phyloP scores from a whole-genome alignment of 2,329 filamentous ascomycete species.

The Magnaporthiopsis incrustans region DNA sequence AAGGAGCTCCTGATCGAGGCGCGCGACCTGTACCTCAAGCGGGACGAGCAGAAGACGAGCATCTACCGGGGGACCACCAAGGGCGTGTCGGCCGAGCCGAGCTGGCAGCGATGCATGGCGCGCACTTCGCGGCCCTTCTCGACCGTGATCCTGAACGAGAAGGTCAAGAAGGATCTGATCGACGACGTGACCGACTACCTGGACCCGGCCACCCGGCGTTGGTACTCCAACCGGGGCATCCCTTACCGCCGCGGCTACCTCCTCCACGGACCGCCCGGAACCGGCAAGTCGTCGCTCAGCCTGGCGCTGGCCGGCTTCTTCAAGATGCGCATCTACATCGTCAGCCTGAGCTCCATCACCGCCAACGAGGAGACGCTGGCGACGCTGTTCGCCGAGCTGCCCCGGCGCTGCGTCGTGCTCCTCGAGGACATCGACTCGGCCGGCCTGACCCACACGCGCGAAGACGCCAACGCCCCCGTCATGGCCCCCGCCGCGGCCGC shows the following conservation, averaged over 20 bases:
- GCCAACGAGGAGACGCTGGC: conserved; percentile 59
- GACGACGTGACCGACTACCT: conserved; percentile 57
- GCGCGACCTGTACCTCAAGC: conserved; percentile 44
- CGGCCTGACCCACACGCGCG: conserved; percentile 55
- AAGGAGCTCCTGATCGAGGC: conserved; percentile 56
- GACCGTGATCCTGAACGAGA: conserved; percentile 56
- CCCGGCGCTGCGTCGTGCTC: conserved; percentile 62
- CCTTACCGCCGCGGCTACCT: conserved; percentile 81
- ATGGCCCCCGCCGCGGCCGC: conserved; percentile 9
- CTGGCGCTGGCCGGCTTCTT: conserved; percentile 64
- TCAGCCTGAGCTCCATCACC: conserved; percentile 55
- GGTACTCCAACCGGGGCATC: conserved; percentile 78
- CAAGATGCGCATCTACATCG: conserved; percentile 63
- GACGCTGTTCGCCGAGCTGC: conserved; percentile 57
- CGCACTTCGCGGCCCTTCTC: conserved; percentile 53
- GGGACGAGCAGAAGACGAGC: conserved; percentile 53
- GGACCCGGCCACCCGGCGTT: conserved; percentile 54
- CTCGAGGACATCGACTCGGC: conserved; percentile 72
- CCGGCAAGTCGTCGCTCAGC: conserved; percentile 67
- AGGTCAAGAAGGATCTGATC: conserved; percentile 50
- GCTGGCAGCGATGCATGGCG: conserved; percentile 56
- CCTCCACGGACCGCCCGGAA: conserved; percentile 72
- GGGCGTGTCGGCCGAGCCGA: conserved; percentile 31
- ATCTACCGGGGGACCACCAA: conserved; percentile 52
- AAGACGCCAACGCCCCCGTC: conserved; percentile 16